These are phyloP conservation scores for Tolypocladium paradoxum DNA, from an alignment of 2,329 filamentous ascomycete species.

Conservation along the genomic window DNA sequence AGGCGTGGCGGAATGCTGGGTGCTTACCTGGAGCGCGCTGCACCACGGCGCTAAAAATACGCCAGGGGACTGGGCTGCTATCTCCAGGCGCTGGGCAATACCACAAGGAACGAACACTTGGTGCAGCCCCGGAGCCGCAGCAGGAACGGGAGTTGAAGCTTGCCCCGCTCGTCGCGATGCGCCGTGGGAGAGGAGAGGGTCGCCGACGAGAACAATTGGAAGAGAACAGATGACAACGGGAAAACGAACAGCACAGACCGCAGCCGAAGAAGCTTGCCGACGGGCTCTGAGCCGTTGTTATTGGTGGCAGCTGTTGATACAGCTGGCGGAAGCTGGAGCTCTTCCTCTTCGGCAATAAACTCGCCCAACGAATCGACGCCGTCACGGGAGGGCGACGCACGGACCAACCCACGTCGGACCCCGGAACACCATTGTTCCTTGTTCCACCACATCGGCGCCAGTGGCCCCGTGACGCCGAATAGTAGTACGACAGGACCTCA, in stretches of 20 bases:
- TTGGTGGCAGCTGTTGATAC: not conserved
- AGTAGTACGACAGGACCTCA: too few species aligned
- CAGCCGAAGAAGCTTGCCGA: not conserved
- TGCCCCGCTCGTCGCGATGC: not conserved
- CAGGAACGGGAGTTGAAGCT: not conserved
- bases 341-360: not conserved
- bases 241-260: not conserved
- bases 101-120: not conserved
- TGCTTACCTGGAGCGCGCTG: not conserved
- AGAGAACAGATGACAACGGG: not conserved
- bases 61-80: not conserved
- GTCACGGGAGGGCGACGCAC: not conserved
- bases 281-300: not conserved
- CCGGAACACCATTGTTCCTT: not conserved
- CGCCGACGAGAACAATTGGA: too few species aligned
- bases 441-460: not conserved
- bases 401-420: not conserved
- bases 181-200: not conserved
- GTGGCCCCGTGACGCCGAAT: not conserved
- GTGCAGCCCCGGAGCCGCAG: not conserved
- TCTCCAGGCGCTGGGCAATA: not conserved
- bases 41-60: not conserved
- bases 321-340: not conserved
- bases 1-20: not conserved
- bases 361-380: not conserved